Evolutionary conservation across 2,329 filamentous ascomycete species (phyloP).

Genomic region (Fusarium papillatum): DNA sequence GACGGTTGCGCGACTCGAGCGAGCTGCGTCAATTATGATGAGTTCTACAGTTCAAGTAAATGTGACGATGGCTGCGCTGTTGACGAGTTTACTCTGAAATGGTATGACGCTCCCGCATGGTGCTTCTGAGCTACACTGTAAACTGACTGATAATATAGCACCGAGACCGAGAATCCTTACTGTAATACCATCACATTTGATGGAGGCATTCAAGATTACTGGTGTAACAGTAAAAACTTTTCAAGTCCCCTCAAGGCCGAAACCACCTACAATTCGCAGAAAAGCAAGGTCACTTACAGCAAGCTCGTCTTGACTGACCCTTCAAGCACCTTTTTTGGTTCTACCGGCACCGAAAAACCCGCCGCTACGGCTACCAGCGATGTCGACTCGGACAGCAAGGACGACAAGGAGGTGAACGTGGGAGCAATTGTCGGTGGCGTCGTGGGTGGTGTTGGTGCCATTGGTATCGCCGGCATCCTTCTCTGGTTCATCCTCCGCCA

Average conservation of each 20-base stretch:
- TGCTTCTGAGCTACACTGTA: background rate
- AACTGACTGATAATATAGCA: conserved; percentile 46
- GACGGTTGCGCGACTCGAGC: conserved; percentile 50
- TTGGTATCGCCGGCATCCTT: conserved; percentile 47
- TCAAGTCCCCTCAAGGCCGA: conserved; percentile 51
- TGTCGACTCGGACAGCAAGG: conserved; percentile 4
- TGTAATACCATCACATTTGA: conserved; percentile 62
- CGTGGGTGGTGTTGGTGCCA: conserved; percentile 51
- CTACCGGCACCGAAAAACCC: background rate
- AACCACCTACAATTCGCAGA: conserved; percentile 58
- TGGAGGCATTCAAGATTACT: conserved; percentile 58
- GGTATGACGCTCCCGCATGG: conserved; percentile 57
- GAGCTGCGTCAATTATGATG: conserved; percentile 55
- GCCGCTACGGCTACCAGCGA: background rate
- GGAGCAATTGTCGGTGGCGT: conserved; percentile 55
- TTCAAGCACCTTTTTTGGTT: conserved; percentile 21
- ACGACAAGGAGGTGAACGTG: conserved; percentile 39
- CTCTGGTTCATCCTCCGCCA: conserved; percentile 49
- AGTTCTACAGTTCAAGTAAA: conserved; percentile 49
- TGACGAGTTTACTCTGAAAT: conserved; percentile 60
- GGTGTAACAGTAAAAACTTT: conserved; percentile 53
- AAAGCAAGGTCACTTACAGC: conserved; percentile 45
- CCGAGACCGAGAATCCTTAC: conserved; percentile 50
- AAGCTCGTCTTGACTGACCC: conserved; percentile 1
- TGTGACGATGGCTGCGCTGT: conserved; percentile 57